phyloP scores from a whole-genome alignment of 2,329 filamentous ascomycete species.

The Aspergillus persii region DNA sequence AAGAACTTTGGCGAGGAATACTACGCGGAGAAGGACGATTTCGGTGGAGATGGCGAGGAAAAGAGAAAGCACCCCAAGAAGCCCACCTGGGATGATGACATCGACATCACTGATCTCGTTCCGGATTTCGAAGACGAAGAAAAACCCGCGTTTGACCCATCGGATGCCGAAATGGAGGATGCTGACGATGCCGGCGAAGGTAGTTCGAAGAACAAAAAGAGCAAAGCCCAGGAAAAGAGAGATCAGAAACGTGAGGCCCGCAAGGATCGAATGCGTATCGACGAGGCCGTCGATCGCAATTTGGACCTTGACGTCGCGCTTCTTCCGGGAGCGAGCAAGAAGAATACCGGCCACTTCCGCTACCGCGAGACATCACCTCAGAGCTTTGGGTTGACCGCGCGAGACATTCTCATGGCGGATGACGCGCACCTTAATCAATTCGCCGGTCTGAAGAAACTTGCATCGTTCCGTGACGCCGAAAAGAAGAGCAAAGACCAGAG shows the following conservation, averaged over 20 bases:
- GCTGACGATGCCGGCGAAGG: constrained; percentile 34
- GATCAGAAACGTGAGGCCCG: constrained; percentile 70
- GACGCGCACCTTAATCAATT: constrained; percentile 86
- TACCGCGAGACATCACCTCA: constrained; percentile 93
- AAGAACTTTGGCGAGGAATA: constrained; percentile 87
- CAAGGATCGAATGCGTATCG: constrained; percentile 77
- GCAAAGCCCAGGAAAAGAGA: constrained; percentile 49
- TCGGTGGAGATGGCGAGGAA: constrained; percentile 38
- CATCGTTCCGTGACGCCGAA: constrained; percentile 79
- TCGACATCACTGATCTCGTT: constrained; percentile 89
- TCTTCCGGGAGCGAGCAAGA: constrained; percentile 53
- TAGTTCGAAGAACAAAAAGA: constrained; percentile 43
- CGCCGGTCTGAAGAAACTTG: constrained; percentile 91
- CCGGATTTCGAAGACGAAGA: constrained; percentile 79
- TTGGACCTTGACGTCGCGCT: constrained; percentile 70
- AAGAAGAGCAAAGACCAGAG: constrained; percentile 91
- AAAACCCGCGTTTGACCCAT: constrained; percentile 56
- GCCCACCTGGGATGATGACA: constrained; percentile 93
- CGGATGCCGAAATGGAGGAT: constrained; percentile 52
- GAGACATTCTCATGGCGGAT: constrained; percentile 87
- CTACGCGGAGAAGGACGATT: constrained; percentile 65
- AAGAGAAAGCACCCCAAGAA: constrained; percentile 72
- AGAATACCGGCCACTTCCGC: constrained; percentile 64
- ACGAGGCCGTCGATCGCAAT: constrained; percentile 78
- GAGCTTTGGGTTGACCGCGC: constrained; percentile 81